Base-by-base conservation (phyloP, 2,329 filamentous ascomycete species). In the Ilyonectria mors-panacis region DNA sequence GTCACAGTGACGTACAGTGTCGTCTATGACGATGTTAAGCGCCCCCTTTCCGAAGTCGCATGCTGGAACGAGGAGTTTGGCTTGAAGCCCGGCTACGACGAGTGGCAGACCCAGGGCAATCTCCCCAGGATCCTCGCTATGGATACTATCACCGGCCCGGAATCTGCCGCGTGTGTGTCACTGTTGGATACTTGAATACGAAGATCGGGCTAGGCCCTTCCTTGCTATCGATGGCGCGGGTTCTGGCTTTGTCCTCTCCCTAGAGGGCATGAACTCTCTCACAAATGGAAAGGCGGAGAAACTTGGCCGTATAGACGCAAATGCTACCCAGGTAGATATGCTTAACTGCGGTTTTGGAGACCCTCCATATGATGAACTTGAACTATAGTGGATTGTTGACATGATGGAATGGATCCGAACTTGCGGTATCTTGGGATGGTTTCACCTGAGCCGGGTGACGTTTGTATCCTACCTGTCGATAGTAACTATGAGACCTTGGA, bases 131-230 rank as follows among this genome's bases (percentile, higher is more conserved):
- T 56, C 35, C 21, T 56, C 17, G 53, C 28, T 9, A 19, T 56
- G 15, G 53, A 56, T 26, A 21, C 53, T 15, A 42, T 56, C 35
- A 37, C 7, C 6, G 33, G 53, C 17, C 19, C 53, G 12, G 15
- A 21, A 33, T 37, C 53, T 17, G 12, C 35, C 15, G 28, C 30
- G 15, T 56, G 53, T 56, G 53, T 15, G 33, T 33, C 13, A 35
- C 53, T 56, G 53, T 56, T 56, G 53, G 53, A 26, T 26, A 28
- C 10, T 42, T 15, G 53, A 35, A 33, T 56, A 56, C 23, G 53
- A 23, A 17, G 35, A 56, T 8, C 23, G 35, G 33, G 28, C 35
- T n/a, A n/a, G 53, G 12, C 53, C 53, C 6, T 35, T 56, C 13
- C 28, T 56, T 42, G 53, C 35, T 21, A 17, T 55, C 35, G 53